Base-by-base conservation (phyloP, 1,139 yeast species). In the Geotrichum australiense region DNA sequence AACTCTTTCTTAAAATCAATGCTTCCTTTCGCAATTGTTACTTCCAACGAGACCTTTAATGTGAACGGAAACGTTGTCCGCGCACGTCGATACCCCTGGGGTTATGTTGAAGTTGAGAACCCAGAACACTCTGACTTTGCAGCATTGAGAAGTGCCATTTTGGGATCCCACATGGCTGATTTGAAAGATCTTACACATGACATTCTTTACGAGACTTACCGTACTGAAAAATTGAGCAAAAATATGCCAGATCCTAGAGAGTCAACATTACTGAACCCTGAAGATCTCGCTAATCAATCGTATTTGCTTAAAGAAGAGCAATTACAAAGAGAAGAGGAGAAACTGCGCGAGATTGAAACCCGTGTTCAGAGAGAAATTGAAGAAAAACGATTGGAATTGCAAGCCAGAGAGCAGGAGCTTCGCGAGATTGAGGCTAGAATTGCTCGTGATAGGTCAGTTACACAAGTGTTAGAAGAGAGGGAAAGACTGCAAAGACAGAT, bases 21-120 rank as follows among this genome's bases (percentile, higher is more conserved):
- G 53, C 71, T 85, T 53, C 96, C 96, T 20, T 87, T 89, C 67
- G 91, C 96, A 1, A 70, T 87, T 37, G 80, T 89, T 54, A 78
- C 94, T 5, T 80, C 94, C 2, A 77, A 76, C 49, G 76, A 73
- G 25, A 70, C 69, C 25, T 68, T 65, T 43, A 87, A 80, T 53
- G 62, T 72, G 11, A 82, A 78, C 53, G 91, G 89, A 8, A 69
- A 72, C 47, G 56, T 68, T 26, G 73, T 82, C 38, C 76, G 87
- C 53, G 94, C 84, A 5, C 74, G 96, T 62, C 76, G 76, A 59
- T 86, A 85, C 59, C 95, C 95, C 26, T 89, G 96, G 96, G 96
- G 96, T 1, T 63, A 75, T 42, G 78, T 87, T 35, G 93, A 86
- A 63, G 84, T 87, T 42, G 86, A 84, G 54, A 86, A 87, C 61